Conservation (phyloP, 2,329 filamentous ascomycete genomes). For the Exophiala bonariae region DNA sequence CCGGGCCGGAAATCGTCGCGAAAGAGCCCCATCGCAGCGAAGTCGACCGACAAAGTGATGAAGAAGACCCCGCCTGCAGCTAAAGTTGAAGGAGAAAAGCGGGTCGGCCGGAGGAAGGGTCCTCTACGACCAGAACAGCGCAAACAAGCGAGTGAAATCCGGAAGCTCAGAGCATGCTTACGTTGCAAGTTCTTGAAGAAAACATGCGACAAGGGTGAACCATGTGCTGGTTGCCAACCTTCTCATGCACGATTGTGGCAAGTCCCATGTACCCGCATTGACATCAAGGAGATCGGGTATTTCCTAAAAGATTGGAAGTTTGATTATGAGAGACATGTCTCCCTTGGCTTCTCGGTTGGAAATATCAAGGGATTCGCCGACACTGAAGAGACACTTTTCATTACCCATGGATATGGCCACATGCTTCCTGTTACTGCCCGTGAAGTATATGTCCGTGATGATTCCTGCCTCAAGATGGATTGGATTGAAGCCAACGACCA, state of each 20-base stretch:
- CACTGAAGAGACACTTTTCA: conserved; percentile 71
- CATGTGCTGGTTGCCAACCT: conserved; percentile 91
- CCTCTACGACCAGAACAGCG: conserved; percentile 90
- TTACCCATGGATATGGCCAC: conserved; percentile 94
- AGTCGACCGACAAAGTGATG: conserved; percentile 80
- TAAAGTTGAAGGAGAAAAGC: conserved; percentile 90
- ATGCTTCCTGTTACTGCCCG: conserved; percentile 89
- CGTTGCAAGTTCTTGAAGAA: conserved; percentile 99
- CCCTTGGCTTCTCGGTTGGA: conserved; percentile 82
- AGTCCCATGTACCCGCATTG: conserved; percentile 94
- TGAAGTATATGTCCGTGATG: conserved; percentile 88
- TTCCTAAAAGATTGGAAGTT: conserved; percentile 99
- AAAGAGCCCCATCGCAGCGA: conserved; percentile 75
- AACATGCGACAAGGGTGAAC: conserved; percentile 96
- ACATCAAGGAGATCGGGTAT: conserved; percentile 97
- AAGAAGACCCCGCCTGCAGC: conserved; percentile 70
- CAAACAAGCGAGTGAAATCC: conserved; percentile 94
- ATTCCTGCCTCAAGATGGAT: conserved; percentile 88
- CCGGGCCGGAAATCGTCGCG: conserved; percentile 66
- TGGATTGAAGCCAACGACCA: conserved; percentile 84
- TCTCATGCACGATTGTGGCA: conserved; percentile 96
- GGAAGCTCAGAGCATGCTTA: conserved; percentile 89
- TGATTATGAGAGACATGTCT: conserved; percentile 89
- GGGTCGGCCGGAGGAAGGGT: conserved; percentile 84
- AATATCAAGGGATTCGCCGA: conserved; percentile 85